Evolutionary conservation across 208 protist species (phyloP).

Genomic region (Wallacemonas sp.): DNA sequence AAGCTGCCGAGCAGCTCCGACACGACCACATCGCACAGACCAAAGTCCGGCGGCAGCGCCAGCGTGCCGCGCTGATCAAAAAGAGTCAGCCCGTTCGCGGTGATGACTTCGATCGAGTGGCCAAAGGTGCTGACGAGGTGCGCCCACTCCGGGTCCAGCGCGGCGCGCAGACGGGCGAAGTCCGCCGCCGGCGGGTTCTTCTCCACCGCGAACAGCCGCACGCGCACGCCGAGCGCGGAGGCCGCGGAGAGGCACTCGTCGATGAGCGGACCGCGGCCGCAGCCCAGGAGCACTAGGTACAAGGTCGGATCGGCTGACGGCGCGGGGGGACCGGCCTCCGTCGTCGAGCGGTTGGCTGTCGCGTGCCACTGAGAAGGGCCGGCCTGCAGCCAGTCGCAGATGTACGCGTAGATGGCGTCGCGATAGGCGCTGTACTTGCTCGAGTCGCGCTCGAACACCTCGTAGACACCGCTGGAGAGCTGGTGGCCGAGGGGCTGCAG

Average conservation of each 20-base stretch:
- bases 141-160: slow-evolving; percentile 61
- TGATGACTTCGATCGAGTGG: slow-evolving; percentile 90
- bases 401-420: slow-evolving; percentile 74
- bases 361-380: slow-evolving; percentile 37
- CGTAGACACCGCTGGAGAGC: slow-evolving; percentile 97
- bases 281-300: slow-evolving; percentile 96
- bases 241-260: slow-evolving; percentile 85
- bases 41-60: slow-evolving; percentile 58
- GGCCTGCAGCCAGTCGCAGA: slow-evolving; percentile 53
- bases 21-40: slow-evolving; percentile 95
- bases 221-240: slow-evolving; percentile 46
- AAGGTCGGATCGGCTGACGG: slow-evolving; percentile 29
- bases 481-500: slow-evolving; percentile 98
- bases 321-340: slow-evolving; percentile 22
- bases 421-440: slow-evolving; percentile 97
- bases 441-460: slow-evolving; percentile 98
- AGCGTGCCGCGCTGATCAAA: slow-evolving; percentile 28
- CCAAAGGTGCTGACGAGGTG: slow-evolving; percentile 66
- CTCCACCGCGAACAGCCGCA: slow-evolving; percentile 96
- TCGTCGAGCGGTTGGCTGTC: slow-evolving; percentile 20
- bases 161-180: slow-evolving; percentile 75
- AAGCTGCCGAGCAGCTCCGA: slow-evolving; percentile 99
- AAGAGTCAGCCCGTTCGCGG: slow-evolving; percentile 86
- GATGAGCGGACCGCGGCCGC: slow-evolving; percentile 96
- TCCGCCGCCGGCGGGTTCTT: slow-evolving; percentile 97